Percentiles rank a stretch among this genome's conserved stretches.
phyloP scores from a whole-genome alignment of 306 rosid species.

The Cicer judaicum region DNA sequence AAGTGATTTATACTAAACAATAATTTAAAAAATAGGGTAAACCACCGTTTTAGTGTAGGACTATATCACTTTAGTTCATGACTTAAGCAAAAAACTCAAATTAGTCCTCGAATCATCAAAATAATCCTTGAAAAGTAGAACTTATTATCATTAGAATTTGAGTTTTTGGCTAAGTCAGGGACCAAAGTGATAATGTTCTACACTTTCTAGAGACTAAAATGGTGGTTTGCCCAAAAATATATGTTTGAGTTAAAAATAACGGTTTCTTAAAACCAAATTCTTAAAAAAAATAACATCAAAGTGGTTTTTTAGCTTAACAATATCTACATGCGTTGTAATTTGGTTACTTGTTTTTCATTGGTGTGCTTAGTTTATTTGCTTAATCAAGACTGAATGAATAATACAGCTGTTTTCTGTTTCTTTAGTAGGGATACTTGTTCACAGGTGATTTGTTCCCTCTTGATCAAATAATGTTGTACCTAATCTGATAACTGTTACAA shows the following conservation, averaged over 20 bases:
- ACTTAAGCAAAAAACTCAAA: too few relatives aligned
- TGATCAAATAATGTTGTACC: not conserved
- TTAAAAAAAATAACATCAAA: not conserved
- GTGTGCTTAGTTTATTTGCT: not conserved
- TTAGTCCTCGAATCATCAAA: too few relatives aligned
- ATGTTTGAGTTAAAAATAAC: not conserved
- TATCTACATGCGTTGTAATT: not conserved
- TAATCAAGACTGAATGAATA: constrained; percentile 10
- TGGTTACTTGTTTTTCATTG: constrained; percentile 10
- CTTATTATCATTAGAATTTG: too few relatives aligned
- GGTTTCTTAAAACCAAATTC: not conserved
- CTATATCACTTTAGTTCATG: too few relatives aligned
- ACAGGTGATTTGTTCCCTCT: not conserved
- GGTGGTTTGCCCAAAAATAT: too few relatives aligned
- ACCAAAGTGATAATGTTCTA: too few relatives aligned
- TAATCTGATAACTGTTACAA: constrained; percentile 2
- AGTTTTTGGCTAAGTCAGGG: too few relatives aligned
- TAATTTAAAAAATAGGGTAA: too few relatives aligned
- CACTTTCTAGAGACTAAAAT: too few relatives aligned
- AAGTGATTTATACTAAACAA: not conserved
- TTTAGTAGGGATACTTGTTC: constrained; percentile 28
- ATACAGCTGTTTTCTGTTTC: not conserved
- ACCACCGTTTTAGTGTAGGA: too few relatives aligned
- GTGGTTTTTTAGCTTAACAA: not conserved
- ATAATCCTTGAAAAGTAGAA: too few relatives aligned